A percentile compares a stretch with the other conserved stretches of the same genome.
phyloP scores from a whole-genome alignment of 2,329 filamentous ascomycete genomes.

The Didymella arachidicola region DNA sequence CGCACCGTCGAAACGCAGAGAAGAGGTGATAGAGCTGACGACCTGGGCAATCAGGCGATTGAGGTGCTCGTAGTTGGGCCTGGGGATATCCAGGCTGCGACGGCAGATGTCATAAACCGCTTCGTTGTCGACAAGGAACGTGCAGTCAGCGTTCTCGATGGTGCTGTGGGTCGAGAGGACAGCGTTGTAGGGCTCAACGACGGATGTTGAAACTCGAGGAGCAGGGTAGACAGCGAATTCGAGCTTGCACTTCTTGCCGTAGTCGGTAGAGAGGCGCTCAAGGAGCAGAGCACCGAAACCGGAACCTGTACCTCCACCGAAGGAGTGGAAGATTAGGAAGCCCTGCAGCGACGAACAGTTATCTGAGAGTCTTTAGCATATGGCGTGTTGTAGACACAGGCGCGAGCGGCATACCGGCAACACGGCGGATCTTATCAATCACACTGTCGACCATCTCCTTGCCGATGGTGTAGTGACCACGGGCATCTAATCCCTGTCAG shows the following conservation, averaged over 20 bases:
- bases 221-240: slow-evolving; percentile 77
- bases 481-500: slow-evolving; percentile 62
- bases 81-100: slow-evolving; percentile 73
- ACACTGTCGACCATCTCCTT: slow-evolving; percentile 78
- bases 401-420: slow-evolving; percentile 62
- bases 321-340: slow-evolving; percentile 78
- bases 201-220: slow-evolving; percentile 72
- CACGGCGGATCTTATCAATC: slow-evolving; percentile 73
- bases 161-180: slow-evolving; percentile 78
- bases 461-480: slow-evolving; percentile 78
- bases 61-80: slow-evolving; percentile 73
- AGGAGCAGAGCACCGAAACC: slow-evolving; percentile 76
- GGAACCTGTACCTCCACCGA: slow-evolving; percentile 75
- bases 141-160: slow-evolving; percentile 79
- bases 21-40: slow-evolving; percentile 77
- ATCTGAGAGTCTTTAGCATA: slow-evolving; percentile 56
- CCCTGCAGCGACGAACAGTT: slow-evolving; percentile 77
- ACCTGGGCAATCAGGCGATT: slow-evolving; percentile 78
- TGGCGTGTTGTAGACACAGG: background rate
- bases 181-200: slow-evolving; percentile 78
- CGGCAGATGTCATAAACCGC: slow-evolving; percentile 79
- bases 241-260: slow-evolving; percentile 79
- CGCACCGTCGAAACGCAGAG: slow-evolving; percentile 74
- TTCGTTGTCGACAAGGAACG: slow-evolving; percentile 79
- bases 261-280: slow-evolving; percentile 76